Base-by-base conservation (phyloP, 495 filamentous ascomycete species). In the Evernia prunastri region DNA sequence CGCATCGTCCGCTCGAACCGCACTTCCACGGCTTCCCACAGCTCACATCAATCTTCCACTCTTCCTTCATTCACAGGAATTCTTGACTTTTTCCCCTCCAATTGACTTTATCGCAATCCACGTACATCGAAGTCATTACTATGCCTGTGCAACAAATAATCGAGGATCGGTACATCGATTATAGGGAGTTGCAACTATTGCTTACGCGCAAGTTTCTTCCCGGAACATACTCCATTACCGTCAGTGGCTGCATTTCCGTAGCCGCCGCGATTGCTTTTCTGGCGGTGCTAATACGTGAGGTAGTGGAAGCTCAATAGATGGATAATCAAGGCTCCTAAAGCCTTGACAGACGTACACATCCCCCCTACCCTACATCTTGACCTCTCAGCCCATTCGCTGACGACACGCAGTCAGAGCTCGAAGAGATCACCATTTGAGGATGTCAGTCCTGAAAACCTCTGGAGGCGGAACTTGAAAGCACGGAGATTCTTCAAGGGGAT, bases 121-220 rank as follows among this genome's bases (percentile, higher is more conserved):
- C 29, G 20, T 42, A 9, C 33, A 6, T 23, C 10, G 10, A 42
- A 9, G 42, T 3, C n/a, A 9, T 56, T 13, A 39, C 31, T 2
- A 40, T 63, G 61, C 45, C 37, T 27, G 53, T 59, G 17, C 62
- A 59, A 47, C 62, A 64, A 37, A 64, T 64, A 27, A 64, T 64
- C 11, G 18, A 58, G 29, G 62, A 64, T 51, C 51, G 62, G 27
- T 64, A 64, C 62, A 58, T 64, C 39, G 62, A 64, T 56, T 20
- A 23, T 23, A 43, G 35, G 4, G 37, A 20, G 23, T n/a, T 64
- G 62, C 31, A 58, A 47, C 36, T 23, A 12, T 42, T 64, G 25
- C 29, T 64, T 17, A n/a, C 62, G 33, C 53, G 35, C 13, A 64
- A 58, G 25, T 64, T 64, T n/a, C n/a, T 1, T 15, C 40, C 47